Evolutionary conservation across 805 yeast species (phyloP).

Genomic region (Starmerella cellae): DNA sequence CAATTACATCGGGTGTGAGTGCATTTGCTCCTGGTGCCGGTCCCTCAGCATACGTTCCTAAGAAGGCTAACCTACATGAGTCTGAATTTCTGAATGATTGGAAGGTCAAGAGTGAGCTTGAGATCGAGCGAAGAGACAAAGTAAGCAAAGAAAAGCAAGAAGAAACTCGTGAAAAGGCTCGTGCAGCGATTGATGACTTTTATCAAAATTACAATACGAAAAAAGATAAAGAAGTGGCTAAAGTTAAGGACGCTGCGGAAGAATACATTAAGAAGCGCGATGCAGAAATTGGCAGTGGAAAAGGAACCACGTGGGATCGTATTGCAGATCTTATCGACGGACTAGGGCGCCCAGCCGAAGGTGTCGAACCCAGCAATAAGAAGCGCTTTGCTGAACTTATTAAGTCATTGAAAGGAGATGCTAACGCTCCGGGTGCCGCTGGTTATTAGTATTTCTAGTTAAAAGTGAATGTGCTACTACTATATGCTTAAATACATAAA

Average conservation of each 20-base stretch:
- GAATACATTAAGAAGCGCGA: slow-evolving; percentile 65
- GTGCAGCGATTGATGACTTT: slow-evolving; percentile 75
- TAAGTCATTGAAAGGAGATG: slow-evolving; percentile 52
- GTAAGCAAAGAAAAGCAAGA: slow-evolving; percentile 49
- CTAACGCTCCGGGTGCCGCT: slow-evolving; percentile 63
- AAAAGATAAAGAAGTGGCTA: slow-evolving; percentile 54
- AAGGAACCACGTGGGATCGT: slow-evolving; percentile 46
- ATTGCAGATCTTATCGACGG: slow-evolving; percentile 40
- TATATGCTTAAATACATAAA: no score
- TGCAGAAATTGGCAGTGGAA: slow-evolving; percentile 29
- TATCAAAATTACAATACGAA: slow-evolving; percentile 81
- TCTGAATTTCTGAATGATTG: slow-evolving; percentile 58
- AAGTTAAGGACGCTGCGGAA: slow-evolving; percentile 54
- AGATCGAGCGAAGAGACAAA: slow-evolving; percentile 66
- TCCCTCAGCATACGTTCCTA: slow-evolving; percentile 17
- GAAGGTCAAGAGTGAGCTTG: slow-evolving; percentile 68
- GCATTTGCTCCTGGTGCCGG: slow-evolving; percentile 17
- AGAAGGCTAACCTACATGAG: slow-evolving; percentile 31
- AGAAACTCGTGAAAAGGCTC: slow-evolving; percentile 62
- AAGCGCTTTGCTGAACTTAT: slow-evolving; percentile 55
- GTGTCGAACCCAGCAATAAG: slow-evolving; percentile 46
- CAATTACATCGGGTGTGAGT: not conserved
- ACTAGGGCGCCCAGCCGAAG: slow-evolving; percentile 29
- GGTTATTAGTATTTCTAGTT: slow-evolving; percentile 35
- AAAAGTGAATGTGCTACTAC: no score